Evolutionary conservation across 108 stramenopile species (phyloP), one percentile per base, ranked within the genome.

Genomic region (Bacterosira constricta): DNA sequence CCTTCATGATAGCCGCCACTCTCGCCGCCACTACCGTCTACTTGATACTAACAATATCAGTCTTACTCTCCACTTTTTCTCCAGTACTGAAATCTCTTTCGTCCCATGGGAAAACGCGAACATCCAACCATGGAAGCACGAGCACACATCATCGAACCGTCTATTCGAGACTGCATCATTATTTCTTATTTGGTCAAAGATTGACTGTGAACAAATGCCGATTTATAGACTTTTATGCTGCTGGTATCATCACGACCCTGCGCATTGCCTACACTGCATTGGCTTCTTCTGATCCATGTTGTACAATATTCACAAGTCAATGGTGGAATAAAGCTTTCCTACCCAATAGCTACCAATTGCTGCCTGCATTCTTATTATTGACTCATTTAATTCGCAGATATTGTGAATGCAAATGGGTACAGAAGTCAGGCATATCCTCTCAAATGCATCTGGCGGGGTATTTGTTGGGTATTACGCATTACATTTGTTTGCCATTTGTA

Each of bases 401-500:
- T 34, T 80, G 66, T 46, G 90, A 91, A 70, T 91, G 90, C 53
- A 27, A 68, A 10, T 83, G 42, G 46, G 76, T 91, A 12, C 90
- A 91, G 47, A 64, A 75, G 45, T 86, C 81, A 47, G 18, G 41
- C 12, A 10, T 31, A 27, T 64, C 41, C 0, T 83, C 88, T 54
- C 53, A 44, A 45, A 91, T 91, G 90, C 85, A 91, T 72, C 1
- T 91, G 23, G 85, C 80, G n/a, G 90, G 88, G 45, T 91, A 88
- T 69, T 31, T 85, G 0, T 32, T 88, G 17, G 90, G 90, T 4
- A 46, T 89, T 7, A 50, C 84, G 8, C 87, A 91, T 56, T 91
- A 91, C 58, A 17, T 80, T 7, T 80, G 75, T 47, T 68, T 91
- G 15, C 90, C 90, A n/a, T 70, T 89, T 17, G 78, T 86, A 8